Percentiles rank a stretch among this genome's conserved stretches.
Conservation (phyloP, 2,329 filamentous ascomycete genomes). For the Phaeosphaeria sp. region DNA sequence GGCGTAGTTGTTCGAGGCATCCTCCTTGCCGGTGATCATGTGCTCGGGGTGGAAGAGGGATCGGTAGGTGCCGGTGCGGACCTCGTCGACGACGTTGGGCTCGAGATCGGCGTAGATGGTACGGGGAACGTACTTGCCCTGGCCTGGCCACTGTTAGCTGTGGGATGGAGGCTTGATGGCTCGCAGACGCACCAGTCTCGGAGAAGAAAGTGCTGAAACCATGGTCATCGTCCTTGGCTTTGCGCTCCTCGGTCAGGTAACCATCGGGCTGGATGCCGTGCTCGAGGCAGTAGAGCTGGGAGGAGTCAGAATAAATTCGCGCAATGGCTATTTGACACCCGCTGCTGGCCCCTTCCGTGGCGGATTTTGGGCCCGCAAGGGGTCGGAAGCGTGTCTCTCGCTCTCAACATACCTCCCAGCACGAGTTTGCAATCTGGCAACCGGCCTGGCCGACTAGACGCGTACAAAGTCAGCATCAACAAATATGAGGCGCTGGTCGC, state of each 20-base stretch:
- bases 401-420: slow-evolving; percentile 92
- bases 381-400: slow-evolving; percentile 12
- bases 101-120: slow-evolving; percentile 99
- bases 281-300: slow-evolving; percentile 98
- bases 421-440: slow-evolving; percentile 99
- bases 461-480: slow-evolving; percentile 60
- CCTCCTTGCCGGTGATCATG: slow-evolving; percentile 99
- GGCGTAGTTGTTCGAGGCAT: slow-evolving; percentile 99
- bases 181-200: slow-evolving; percentile 80
- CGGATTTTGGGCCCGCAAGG: slow-evolving; percentile 9
- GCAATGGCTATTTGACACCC: slow-evolving; percentile 38
- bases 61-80: slow-evolving; percentile 96
- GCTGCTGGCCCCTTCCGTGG: slow-evolving; percentile 38
- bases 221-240: slow-evolving; percentile 88
- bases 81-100: slow-evolving; percentile 99
- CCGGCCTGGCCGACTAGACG: slow-evolving; percentile 95
- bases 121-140: slow-evolving; percentile 98
- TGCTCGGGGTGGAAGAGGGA: slow-evolving; percentile 98
- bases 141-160: slow-evolving; percentile 63
- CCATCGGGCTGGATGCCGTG: slow-evolving; percentile 99
- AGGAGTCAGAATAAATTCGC: slow-evolving; percentile 36
- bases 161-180: slow-evolving; percentile 13
- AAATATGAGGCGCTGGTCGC: slow-evolving; percentile 27
- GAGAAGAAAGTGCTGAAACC: slow-evolving; percentile 99
- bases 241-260: slow-evolving; percentile 97